Conservation (phyloP, 176 grass and related monocot genomes). For the Chrysopogon serrulatus region DNA sequence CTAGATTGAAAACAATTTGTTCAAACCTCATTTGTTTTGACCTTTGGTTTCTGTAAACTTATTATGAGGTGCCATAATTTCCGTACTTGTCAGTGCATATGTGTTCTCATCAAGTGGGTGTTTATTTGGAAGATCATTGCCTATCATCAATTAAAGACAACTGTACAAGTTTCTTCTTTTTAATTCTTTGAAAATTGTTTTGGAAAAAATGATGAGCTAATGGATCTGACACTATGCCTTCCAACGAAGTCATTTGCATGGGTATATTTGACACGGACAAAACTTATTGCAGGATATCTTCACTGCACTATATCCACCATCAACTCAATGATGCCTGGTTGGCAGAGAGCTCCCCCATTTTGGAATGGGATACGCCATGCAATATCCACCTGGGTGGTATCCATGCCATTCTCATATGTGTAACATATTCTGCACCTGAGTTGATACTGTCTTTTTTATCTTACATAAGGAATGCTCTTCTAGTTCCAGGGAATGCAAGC, state of each 20-base stretch:
- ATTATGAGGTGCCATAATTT: background rate
- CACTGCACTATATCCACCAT: conserved; percentile 65
- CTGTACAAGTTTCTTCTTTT: background rate
- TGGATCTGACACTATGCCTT: background rate
- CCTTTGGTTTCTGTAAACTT: background rate
- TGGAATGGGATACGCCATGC: conserved; percentile 85
- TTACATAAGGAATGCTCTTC: conserved; percentile 10
- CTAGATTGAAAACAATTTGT: background rate
- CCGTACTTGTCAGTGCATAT: background rate
- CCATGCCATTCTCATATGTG: conserved; percentile 16
- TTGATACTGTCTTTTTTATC: conserved; percentile 18
- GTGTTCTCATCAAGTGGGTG: background rate
- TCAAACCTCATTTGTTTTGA: background rate
- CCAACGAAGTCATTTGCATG: conserved; percentile 11
- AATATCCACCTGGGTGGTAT: conserved; percentile 75
- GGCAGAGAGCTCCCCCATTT: conserved; percentile 64
- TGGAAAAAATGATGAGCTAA: background rate
- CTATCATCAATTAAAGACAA: background rate
- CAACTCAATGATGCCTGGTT: conserved; percentile 57
- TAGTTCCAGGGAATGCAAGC: conserved; percentile 70
- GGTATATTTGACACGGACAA: conserved; percentile 14
- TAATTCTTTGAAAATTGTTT: background rate
- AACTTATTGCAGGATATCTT: conserved; percentile 73
- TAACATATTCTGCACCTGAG: background rate
- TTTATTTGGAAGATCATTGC: conserved; percentile 9